Evolutionary conservation across 805 yeast genomes (phyloP).

Genomic region (Tetrapisispora fleetii): DNA sequence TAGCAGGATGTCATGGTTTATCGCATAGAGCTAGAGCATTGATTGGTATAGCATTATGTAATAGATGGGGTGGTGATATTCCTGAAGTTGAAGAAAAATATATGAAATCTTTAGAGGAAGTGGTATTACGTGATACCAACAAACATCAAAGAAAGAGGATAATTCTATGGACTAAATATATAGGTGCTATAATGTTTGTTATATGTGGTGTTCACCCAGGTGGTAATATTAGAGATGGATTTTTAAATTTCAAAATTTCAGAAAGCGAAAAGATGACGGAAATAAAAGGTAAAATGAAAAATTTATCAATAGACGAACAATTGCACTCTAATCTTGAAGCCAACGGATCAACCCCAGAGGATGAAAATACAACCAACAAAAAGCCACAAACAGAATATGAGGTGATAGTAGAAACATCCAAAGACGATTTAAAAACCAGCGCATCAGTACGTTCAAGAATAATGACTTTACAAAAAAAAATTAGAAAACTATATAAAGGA

Average conservation of each 20-base stretch:
- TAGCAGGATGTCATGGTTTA: slow-evolving; percentile 67
- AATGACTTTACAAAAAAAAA: slow-evolving; percentile 47
- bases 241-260: slow-evolving; percentile 4
- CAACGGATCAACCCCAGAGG: not conserved
- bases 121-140: slow-evolving; percentile 39
- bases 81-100: slow-evolving; percentile 45
- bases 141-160: slow-evolving; percentile 36
- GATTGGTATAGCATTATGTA: slow-evolving; percentile 64
- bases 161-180: slow-evolving; percentile 64
- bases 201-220: slow-evolving; percentile 78
- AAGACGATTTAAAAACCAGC: slow-evolving; percentile 47
- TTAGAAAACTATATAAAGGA: slow-evolving; percentile 44
- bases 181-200: slow-evolving; percentile 67
- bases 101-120: slow-evolving; percentile 37
- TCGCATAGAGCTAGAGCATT: slow-evolving; percentile 64
- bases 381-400: slow-evolving; percentile 21
- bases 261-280: not conserved
- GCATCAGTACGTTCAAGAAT: slow-evolving; percentile 52
- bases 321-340: not conserved
- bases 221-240: slow-evolving; percentile 57
- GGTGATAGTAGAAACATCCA: slow-evolving; percentile 36
- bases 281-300: not conserved
- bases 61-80: slow-evolving; percentile 74
- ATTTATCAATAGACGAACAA: slow-evolving; percentile 4
- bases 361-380: not conserved